phyloP scores from a whole-genome alignment of 768 basidiomycete species.

The Mycena vitilis region DNA sequence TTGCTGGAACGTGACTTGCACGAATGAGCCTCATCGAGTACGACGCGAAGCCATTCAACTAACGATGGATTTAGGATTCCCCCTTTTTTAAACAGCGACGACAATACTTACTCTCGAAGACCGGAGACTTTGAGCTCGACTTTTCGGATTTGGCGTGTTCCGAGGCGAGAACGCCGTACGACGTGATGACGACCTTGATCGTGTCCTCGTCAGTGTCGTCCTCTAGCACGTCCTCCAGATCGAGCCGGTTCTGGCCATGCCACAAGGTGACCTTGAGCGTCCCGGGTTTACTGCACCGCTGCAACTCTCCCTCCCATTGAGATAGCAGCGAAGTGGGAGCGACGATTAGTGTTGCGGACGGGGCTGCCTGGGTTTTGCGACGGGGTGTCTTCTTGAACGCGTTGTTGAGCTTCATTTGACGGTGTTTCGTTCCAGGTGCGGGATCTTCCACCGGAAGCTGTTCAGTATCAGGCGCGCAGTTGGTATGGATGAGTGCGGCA shows the following conservation, averaged over 20 bases:
- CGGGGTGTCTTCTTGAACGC: constrained; percentile 65
- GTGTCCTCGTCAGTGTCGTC: constrained; percentile 62
- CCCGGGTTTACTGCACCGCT: constrained; percentile 81
- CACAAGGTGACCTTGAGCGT: constrained; percentile 78
- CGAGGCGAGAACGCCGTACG: constrained; percentile 91
- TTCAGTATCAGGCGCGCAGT: constrained; percentile 60
- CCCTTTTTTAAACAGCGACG: constrained; percentile 5
- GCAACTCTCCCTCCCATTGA: constrained; percentile 97
- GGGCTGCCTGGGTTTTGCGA: constrained; percentile 47
- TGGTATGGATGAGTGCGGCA: constrained; percentile 88
- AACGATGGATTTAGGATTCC: constrained; percentile 19
- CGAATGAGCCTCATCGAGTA: constrained; percentile 95
- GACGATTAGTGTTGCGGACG: constrained; percentile 86
- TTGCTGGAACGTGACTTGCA: constrained; percentile 92
- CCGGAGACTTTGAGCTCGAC: constrained; percentile 59
- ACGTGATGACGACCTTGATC: constrained; percentile 88
- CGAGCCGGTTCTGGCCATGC: constrained; percentile 89
- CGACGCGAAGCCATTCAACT: constrained; percentile 86
- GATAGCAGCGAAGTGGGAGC: constrained; percentile 90
- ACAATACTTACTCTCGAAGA: constrained; percentile 74
- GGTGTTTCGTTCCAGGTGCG: constrained; percentile 51
- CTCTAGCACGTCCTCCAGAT: constrained; percentile 70
- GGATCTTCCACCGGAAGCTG: constrained; percentile 40
- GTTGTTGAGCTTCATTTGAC: constrained; percentile 71
- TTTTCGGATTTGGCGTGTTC: constrained; percentile 83